Conservation (phyloP, 805 yeast species). For the Candida ulmi region DNA sequence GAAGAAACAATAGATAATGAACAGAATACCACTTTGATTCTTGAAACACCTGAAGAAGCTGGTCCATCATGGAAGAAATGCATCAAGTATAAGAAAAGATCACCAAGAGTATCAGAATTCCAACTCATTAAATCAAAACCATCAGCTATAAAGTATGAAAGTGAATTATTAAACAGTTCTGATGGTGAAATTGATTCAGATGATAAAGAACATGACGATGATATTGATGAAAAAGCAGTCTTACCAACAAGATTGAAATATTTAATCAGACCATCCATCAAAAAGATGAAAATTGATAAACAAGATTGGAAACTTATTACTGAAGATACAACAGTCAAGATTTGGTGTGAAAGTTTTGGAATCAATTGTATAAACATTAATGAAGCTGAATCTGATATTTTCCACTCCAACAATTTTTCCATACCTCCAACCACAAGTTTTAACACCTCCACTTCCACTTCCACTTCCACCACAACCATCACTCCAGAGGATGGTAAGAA, state of each 20-base stretch:
- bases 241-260: constrained; percentile 51
- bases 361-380: constrained; percentile 45
- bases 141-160: not conserved
- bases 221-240: constrained; percentile 23
- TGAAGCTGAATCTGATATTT: constrained; percentile 40
- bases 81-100: constrained; percentile 35
- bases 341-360: constrained; percentile 52
- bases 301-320: constrained; percentile 54
- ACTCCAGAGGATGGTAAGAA: too few relatives aligned
- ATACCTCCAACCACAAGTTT: too few relatives aligned
- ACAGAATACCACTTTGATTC: constrained; percentile 21
- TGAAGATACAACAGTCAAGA: constrained; percentile 49
- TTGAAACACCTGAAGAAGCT: constrained; percentile 37
- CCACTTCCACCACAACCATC: too few relatives aligned
- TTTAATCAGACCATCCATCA: constrained; percentile 53
- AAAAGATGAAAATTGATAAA: constrained; percentile 37
- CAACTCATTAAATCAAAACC: constrained; percentile 26
- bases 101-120: constrained; percentile 45
- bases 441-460: too few relatives aligned
- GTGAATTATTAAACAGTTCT: not conserved
- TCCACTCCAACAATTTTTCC: too few relatives aligned
- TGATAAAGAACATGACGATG: not conserved
- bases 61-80: constrained; percentile 50
- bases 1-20: constrained; percentile 11
- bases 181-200: not conserved